These are phyloP conservation scores for Triticum dicoccoides DNA, from an alignment of 176 grass and related monocot species.

Conservation along the genomic window DNA sequence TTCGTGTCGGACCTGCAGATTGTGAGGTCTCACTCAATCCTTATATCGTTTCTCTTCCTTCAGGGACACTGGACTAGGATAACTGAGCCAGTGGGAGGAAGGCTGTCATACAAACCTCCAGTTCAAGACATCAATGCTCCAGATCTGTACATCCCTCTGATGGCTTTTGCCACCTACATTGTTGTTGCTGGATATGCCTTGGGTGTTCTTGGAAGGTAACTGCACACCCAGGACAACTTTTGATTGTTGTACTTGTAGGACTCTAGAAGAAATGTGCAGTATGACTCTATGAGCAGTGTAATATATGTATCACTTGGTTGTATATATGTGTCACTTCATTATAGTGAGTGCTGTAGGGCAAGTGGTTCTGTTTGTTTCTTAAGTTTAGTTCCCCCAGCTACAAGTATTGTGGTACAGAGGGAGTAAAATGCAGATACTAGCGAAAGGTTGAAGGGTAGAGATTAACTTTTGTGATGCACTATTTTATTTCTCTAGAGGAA, in stretches of 20 bases:
- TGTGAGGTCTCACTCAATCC: background rate
- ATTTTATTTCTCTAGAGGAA: background rate
- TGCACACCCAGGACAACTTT: background rate
- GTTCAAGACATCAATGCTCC: constrained; percentile 90
- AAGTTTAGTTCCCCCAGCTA: too few relatives aligned
- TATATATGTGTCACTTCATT: background rate
- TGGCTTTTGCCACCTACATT: constrained; percentile 1
- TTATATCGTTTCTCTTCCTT: constrained; percentile 19
- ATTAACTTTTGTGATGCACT: background rate
- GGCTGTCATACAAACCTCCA: constrained; percentile 77
- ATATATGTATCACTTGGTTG: background rate
- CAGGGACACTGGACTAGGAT: constrained; percentile 91
- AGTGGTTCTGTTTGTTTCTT: background rate
- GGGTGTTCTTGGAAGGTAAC: constrained; percentile 16
- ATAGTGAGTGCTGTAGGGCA: background rate
- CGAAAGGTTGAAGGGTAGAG: background rate
- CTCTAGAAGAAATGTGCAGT: background rate
- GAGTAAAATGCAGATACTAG: background rate
- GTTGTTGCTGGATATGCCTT: constrained; percentile 4
- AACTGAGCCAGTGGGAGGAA: constrained; percentile 81
- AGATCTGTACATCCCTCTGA: constrained; percentile 64
- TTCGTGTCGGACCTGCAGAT: background rate
- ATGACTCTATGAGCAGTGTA: background rate
- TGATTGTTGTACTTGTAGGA: background rate
- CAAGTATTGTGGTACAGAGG: background rate